Percentiles rank a stretch among this genome's conserved stretches.
These are phyloP conservation scores for Leccinellum luteum DNA, from an alignment of 768 basidiomycete species.

Conservation along the genomic window DNA sequence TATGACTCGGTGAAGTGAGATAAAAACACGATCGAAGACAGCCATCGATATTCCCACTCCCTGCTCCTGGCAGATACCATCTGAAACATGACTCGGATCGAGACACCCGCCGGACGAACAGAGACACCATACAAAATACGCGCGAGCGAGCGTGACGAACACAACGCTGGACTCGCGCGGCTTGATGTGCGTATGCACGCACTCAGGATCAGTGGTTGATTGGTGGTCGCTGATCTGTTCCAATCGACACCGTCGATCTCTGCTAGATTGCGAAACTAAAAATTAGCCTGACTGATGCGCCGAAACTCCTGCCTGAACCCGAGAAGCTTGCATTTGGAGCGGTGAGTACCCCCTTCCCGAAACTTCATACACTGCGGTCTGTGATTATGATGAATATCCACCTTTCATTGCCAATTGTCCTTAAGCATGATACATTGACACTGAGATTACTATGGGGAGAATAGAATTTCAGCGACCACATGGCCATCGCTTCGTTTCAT, in stretches of 20 bases:
- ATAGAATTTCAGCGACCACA: constrained; percentile 55
- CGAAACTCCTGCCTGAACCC: constrained; percentile 50
- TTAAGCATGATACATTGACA: background rate
- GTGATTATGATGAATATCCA: background rate
- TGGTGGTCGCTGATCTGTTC: background rate
- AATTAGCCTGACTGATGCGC: constrained; percentile 42
- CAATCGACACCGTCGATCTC: background rate
- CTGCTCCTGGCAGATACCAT: background rate
- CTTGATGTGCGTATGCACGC: constrained; percentile 20
- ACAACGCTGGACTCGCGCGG: background rate
- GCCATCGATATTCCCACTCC: background rate
- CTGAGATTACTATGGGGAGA: background rate
- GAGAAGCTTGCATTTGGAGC: constrained; percentile 52
- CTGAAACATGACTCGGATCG: constrained; percentile 3
- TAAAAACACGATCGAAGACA: background rate
- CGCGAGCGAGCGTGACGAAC: background rate
- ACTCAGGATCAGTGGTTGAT: background rate
- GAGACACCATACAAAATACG: constrained; percentile 2
- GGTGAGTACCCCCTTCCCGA: constrained; percentile 34
- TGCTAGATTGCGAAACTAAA: constrained; percentile 54
- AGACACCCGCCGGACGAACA: background rate
- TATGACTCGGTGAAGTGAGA: background rate
- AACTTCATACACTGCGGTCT: background rate
- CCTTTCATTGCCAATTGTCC: background rate
- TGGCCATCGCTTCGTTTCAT: constrained; percentile 66